Evolutionary conservation across 129 eudicot species (phyloP), one percentile per base, ranked within the genome.

Genomic region (Chrysanthemum makinoi): DNA sequence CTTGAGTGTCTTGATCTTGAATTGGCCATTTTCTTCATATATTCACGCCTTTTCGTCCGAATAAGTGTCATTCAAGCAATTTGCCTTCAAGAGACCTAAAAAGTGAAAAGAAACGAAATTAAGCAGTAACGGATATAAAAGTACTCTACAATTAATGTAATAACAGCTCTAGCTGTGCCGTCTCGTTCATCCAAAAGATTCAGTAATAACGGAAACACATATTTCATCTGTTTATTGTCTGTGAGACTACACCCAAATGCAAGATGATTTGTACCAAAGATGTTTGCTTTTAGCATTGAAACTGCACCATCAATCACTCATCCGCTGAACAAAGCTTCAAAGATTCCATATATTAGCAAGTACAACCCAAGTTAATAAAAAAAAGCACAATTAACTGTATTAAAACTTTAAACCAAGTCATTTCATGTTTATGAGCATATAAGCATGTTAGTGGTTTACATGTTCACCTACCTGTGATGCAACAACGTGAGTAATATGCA

Each of bases 141-240:
- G 20, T 81, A 85, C 64, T 92, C 96, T 48, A 96, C 88, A 49
- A 92, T n/a, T 49, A 92, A 84, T 50, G 77, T 87, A 24, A 82
- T 86, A 66, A 83, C 85, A 70, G 98, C 98, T 82, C 83, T 87
- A 47, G 90, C 84, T 49, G 95, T 80, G 30, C 90, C 87, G 62
- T 93, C 98, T 9, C 82, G 85, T 73, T 83, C 90, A 73, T 89
- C 98, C 75, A 93, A 78, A 79, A 93, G 87, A 69, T 76, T 72
- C 55, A 93, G 73, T 52, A 93, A 73, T 57, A 77, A 16, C 73
- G 89, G 95, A 44, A 93, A 49, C 52, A 74, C 52, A 39, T 86
- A 74, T 60, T 87, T 83, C 85, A 87, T 82, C 65, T 93, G 84
- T 79, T 79, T 77, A 70, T 65, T 55, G 79, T 85, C 84, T 53